phyloP scores from a whole-genome alignment of 208 protist species.

The Wallacemonas sp. region DNA sequence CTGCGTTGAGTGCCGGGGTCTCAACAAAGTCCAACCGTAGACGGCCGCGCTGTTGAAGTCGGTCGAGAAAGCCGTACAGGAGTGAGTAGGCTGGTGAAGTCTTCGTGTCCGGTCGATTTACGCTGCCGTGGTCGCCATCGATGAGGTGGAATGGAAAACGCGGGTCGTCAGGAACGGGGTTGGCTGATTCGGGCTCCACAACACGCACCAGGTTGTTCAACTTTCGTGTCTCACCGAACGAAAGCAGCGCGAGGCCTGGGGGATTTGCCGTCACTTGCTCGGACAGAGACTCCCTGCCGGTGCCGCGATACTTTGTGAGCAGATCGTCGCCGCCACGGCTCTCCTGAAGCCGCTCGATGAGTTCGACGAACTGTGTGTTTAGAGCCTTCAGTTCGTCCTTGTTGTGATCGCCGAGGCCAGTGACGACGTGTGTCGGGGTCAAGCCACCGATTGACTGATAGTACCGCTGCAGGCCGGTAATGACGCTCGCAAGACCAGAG shows the following conservation, averaged over 20 bases:
- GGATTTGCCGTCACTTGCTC: background rate
- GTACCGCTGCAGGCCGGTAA: constrained; percentile 49
- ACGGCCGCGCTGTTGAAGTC: constrained; percentile 42
- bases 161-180: constrained; percentile 46
- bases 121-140: constrained; percentile 48
- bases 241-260: constrained; percentile 22
- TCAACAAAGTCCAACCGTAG: constrained; percentile 9
- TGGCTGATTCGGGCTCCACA: constrained; percentile 61
- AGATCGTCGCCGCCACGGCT: constrained; percentile 16
- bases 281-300: background rate
- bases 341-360: constrained; percentile 26
- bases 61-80: constrained; percentile 52
- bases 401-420: constrained; percentile 64
- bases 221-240: constrained; percentile 57
- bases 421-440: constrained; percentile 49
- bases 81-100: constrained; percentile 53
- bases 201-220: constrained; percentile 48
- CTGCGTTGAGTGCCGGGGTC: background rate
- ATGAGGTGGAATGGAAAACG: constrained; percentile 58
- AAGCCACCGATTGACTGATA: constrained; percentile 55
- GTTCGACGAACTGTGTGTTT: constrained; percentile 54
- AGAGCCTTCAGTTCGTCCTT: constrained; percentile 28
- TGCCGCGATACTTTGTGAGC: constrained; percentile 1
- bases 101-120: constrained; percentile 54
- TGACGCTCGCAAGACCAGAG: constrained; percentile 50